Evolutionary conservation across 108 stramenopile genomes (phyloP), one percentile per base, ranked within the genome.

Genomic region (Skeletonema marinoi): DNA sequence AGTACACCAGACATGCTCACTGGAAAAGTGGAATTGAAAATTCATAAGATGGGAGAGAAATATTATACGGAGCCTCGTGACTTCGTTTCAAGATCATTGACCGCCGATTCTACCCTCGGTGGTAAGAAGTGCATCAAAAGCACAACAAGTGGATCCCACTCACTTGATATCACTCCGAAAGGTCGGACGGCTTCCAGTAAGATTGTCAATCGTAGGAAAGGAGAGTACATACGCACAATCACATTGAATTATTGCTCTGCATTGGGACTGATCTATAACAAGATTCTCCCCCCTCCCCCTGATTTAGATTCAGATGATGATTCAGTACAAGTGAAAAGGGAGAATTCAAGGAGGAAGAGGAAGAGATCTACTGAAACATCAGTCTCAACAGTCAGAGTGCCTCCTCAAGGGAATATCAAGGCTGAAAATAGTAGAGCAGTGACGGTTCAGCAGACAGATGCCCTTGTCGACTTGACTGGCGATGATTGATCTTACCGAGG

Each of bases 171-270:
- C 8, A 64, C 9, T 17, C 63, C 16, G 0, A 14, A 21, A 31
- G 60, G 19, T 35, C 39, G 12, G 39, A 41, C 39, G 12, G 39
- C 39, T 8, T 39, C 38, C 51, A 54, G 8, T 21, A 41, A 1
- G 62, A 7, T 4, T 5, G 21, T 14, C 1, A 32, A 35, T 1
- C 21, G 12, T 46, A 59, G 35, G n/a, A 42, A 29, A 30, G 77
- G 70, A 13, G 32, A 41, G 29, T 62, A 62, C 14, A 2, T 65
- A 35, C 33, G 36, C 36, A 65, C 30, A 0, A 72, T 78, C 33
- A 78, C 60, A 14, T 35, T 78, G 32, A n/a, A 78, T 35, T 78
- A 78, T 50, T 78, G 77, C 16, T 51, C 77, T 4, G 70, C 77
- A 2, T 8, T 38, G 0, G 77, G 71, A 12, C 70, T 77, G 11